Evolutionary conservation across 1,284 basidiomycete species (phyloP).

Genomic region (Ceratobasidium sp.): DNA sequence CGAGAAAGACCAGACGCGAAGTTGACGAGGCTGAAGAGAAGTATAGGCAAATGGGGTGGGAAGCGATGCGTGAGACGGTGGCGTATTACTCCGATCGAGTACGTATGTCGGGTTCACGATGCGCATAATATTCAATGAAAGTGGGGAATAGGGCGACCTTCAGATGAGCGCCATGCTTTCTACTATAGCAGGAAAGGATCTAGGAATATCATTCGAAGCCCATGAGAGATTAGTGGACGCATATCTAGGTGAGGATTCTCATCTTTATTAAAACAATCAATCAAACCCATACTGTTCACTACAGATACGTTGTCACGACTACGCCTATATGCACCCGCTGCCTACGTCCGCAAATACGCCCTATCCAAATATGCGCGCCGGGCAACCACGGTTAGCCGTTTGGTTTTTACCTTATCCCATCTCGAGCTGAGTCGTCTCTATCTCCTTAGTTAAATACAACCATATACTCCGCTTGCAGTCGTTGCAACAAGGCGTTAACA

Average conservation of each 20-base stretch:
- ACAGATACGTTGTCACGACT: conserved; percentile 70
- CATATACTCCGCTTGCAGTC: conserved; percentile 72
- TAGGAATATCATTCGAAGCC: conserved; percentile 58
- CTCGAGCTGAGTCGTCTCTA: neutral
- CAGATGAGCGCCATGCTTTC: conserved; percentile 79
- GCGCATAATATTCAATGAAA: neutral
- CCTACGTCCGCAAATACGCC: conserved; percentile 75
- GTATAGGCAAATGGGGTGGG: conserved; percentile 66
- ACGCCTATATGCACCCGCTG: conserved; percentile 69
- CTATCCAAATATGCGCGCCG: conserved; percentile 47
- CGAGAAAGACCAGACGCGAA: conserved; percentile 27
- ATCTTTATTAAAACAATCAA: conserved; percentile 15
- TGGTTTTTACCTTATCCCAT: neutral
- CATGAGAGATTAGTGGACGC: conserved; percentile 59
- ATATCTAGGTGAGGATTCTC: conserved; percentile 69
- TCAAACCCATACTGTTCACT: neutral
- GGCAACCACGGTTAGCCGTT: conserved; percentile 38
- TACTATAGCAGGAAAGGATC: conserved; percentile 66
- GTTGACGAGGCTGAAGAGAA: conserved; percentile 61
- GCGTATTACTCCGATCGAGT: conserved; percentile 74
- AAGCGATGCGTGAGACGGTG: conserved; percentile 64
- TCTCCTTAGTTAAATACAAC: conserved; percentile 68
- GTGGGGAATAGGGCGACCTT: conserved; percentile 67
- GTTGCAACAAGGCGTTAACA: conserved; percentile 66
- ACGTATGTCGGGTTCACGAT: conserved; percentile 44